Evolutionary conservation across 2,329 filamentous ascomycete genomes (phyloP).

Genomic region (Teratosphaeria zuluensis): DNA sequence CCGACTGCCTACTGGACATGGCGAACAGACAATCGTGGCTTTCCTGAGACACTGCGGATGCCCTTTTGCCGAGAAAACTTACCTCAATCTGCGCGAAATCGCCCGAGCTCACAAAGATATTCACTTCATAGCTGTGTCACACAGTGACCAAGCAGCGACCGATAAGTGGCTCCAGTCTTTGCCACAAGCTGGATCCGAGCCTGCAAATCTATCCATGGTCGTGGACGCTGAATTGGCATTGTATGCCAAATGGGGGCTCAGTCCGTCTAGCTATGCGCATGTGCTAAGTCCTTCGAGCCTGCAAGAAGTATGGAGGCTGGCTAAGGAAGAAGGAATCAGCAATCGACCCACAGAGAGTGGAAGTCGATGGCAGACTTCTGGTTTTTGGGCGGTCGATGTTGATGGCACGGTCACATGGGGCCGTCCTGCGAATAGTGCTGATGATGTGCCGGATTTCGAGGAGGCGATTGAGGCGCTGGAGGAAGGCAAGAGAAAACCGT

Average conservation of each 20-base stretch:
- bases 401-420: conserved; percentile 46
- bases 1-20: conserved; percentile 40
- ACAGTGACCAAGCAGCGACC: conserved; percentile 45
- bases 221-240: conserved; percentile 51
- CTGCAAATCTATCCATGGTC: conserved; percentile 49
- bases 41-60: conserved; percentile 68
- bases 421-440: conserved; percentile 34
- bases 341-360: conserved; percentile 57
- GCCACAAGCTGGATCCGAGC: conserved; percentile 39
- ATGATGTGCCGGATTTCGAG: conserved; percentile 46
- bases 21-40: conserved; percentile 47
- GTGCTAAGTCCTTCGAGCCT: conserved; percentile 51
- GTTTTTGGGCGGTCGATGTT: conserved; percentile 52
- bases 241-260: conserved; percentile 59
- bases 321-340: conserved; percentile 55
- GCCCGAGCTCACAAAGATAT: conserved; percentile 42
- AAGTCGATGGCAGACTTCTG: conserved; percentile 58
- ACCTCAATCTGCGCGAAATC: conserved; percentile 44
- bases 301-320: conserved; percentile 48
- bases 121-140: conserved; percentile 54
- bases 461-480: conserved; percentile 30
- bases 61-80: conserved; percentile 48
- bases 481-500: too few relatives aligned
- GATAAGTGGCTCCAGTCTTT: conserved; percentile 45
- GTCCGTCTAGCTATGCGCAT: conserved; percentile 52